Conservation (phyloP, 352 stramenopile species). For the Phytophthora vignae region DNA sequence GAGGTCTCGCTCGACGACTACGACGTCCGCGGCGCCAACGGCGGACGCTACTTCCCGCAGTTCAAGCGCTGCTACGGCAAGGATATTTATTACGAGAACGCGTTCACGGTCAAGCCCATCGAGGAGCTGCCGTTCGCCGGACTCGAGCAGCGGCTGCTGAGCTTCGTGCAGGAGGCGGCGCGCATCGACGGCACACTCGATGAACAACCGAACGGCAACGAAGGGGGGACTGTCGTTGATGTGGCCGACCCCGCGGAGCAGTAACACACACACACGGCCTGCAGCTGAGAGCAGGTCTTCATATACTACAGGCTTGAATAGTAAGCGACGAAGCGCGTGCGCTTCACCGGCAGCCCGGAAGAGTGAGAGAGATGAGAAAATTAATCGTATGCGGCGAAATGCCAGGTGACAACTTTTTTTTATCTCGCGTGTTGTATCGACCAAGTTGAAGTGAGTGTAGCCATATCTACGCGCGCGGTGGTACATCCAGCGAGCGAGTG, state of each 20-base stretch:
- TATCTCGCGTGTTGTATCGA: neutral
- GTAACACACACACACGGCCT: neutral
- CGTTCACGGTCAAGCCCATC: conserved; percentile 57
- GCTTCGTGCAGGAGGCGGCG: conserved; percentile 49
- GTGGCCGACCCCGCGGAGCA: conserved; percentile 22
- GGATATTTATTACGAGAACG: conserved; percentile 71
- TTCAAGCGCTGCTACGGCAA: conserved; percentile 74
- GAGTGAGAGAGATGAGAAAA: conserved; percentile 3
- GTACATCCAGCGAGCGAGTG: too few species aligned
- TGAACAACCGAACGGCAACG: conserved; percentile 15
- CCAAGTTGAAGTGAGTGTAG: conserved; percentile 7
- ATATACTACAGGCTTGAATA: conserved; percentile 35
- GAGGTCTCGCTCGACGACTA: conserved; percentile 50
- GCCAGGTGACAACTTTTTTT: conserved; percentile 3
- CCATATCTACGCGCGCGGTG: neutral
- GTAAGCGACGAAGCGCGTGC: conserved; percentile 19
- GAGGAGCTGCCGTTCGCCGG: conserved; percentile 48
- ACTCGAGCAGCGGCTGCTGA: conserved; percentile 54
- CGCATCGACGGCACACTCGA: conserved; percentile 36
- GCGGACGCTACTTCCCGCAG: conserved; percentile 57
- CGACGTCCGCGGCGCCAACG: conserved; percentile 65
- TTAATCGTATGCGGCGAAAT: conserved; percentile 8
- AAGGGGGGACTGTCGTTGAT: conserved; percentile 27
- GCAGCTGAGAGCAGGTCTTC: conserved; percentile 1
- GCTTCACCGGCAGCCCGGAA: neutral